Conservation (phyloP, 2,329 filamentous ascomycete genomes). For the Basipetospora chlamydospora region DNA sequence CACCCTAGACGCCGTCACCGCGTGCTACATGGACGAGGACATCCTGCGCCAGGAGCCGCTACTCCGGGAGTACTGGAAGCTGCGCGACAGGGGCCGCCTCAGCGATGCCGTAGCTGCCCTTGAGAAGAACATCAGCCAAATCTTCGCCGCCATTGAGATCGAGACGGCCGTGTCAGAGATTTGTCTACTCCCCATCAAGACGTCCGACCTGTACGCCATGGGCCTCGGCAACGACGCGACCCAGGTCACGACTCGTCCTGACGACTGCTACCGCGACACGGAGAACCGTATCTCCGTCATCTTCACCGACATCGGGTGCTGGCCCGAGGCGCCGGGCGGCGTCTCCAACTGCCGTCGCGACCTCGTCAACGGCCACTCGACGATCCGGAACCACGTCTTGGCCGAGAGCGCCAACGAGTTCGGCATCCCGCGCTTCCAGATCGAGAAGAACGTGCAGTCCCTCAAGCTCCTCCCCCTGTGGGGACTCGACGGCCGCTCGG, state of each 20-base stretch:
- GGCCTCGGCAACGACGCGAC: conserved; percentile 25
- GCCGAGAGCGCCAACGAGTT: conserved; percentile 41
- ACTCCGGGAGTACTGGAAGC: conserved; percentile 28
- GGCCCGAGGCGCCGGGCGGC: conserved; percentile 37
- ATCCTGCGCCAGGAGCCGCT: conserved; percentile 29
- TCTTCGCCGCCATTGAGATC: conserved; percentile 22
- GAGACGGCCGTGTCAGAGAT: conserved; percentile 22
- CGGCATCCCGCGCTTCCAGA: conserved; percentile 38
- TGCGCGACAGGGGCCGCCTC: conserved; percentile 26
- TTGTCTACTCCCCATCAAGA: conserved; percentile 22
- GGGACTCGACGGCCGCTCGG: conserved; percentile 36
- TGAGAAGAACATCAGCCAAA: conserved; percentile 19
- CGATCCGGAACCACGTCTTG: conserved; percentile 39
- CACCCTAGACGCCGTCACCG: conserved; percentile 31
- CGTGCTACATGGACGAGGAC: conserved; percentile 34
- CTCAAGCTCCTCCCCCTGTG: conserved; percentile 38
- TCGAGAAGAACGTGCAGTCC: conserved; percentile 38
- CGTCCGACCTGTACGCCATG: conserved; percentile 25
- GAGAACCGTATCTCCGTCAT: conserved; percentile 33
- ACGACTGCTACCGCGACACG: conserved; percentile 30
- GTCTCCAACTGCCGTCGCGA: conserved; percentile 40
- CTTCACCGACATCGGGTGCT: conserved; percentile 36
- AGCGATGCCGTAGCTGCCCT: conserved; percentile 26
- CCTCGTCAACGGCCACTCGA: conserved; percentile 36
- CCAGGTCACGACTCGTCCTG: conserved; percentile 21